Evolutionary conservation across 306 rosid genomes (phyloP).

Genomic region (Heteromeles arbutifolia): DNA sequence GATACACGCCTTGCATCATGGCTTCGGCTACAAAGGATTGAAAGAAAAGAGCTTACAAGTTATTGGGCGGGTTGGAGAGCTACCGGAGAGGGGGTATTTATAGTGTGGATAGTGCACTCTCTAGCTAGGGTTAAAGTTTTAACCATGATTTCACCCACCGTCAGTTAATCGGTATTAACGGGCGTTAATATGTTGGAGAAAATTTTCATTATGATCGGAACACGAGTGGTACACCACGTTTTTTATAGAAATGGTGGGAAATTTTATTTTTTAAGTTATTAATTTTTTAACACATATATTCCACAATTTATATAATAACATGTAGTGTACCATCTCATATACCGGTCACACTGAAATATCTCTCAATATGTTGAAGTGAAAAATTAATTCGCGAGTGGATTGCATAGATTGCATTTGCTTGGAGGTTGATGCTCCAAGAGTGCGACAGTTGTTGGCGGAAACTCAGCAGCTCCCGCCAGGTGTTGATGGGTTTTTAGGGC

Average conservation of each 20-base stretch:
- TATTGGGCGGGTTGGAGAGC: no score
- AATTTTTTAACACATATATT: no score
- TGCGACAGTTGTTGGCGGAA: conserved; percentile 24
- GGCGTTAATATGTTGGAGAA: background rate
- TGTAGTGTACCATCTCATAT: rapidly evolving
- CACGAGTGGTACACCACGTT: rapidly evolving
- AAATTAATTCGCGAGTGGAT: background rate
- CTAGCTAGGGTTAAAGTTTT: conserved; percentile 1
- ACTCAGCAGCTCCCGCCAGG: conserved; percentile 1
- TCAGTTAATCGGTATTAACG: conserved; percentile 20
- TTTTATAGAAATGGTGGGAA: no score
- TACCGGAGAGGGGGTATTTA: conserved; percentile 13
- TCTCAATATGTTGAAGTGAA: no score
- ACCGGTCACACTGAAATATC: no score
- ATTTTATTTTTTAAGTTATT: no score
- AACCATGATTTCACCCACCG: conserved; percentile 13
- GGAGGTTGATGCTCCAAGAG: conserved; percentile 4
- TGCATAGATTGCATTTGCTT: conserved; percentile 6
- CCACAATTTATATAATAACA: no score
- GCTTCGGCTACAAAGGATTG: background rate
- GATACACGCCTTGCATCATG: conserved; percentile 8
- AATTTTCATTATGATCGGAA: no score
- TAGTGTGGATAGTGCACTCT: background rate
- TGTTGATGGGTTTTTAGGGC: conserved; percentile 6
- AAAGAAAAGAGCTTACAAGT: background rate